Conservation (phyloP, 129 eudicot species). For the Centella asiatica region DNA sequence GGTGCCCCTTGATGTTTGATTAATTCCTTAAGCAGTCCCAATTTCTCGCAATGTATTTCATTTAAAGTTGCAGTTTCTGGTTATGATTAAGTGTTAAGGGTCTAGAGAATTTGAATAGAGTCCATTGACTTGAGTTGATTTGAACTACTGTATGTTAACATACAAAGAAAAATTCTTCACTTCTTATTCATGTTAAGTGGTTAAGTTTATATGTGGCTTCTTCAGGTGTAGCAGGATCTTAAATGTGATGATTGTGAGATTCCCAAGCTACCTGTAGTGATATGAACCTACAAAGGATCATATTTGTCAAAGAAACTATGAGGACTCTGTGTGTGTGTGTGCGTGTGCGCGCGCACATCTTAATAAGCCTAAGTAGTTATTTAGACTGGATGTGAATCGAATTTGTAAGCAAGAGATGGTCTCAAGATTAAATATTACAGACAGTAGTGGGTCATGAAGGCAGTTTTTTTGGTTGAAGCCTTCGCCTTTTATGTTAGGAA, state of each 20-base stretch:
- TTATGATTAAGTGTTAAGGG: background rate
- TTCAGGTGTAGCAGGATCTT: background rate
- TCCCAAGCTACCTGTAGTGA: background rate
- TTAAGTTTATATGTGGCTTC: background rate
- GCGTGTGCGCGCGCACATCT: background rate
- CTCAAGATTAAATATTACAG: no score
- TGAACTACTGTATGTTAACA: background rate
- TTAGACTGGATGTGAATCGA: background rate
- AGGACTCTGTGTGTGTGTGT: background rate
- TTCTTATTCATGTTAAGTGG: background rate
- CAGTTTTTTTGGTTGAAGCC: no score
- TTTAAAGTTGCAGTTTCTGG: background rate
- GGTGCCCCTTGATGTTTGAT: background rate
- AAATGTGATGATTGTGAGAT: background rate
- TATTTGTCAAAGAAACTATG: background rate
- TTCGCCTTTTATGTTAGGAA: no score
- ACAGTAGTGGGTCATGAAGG: no score
- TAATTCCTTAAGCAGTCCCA: background rate
- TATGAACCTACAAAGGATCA: background rate
- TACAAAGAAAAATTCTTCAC: background rate
- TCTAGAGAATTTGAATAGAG: background rate
- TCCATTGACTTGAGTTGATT: background rate
- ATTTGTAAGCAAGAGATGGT: no score
- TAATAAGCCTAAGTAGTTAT: no score
- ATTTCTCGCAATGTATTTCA: background rate